These are phyloP conservation scores for Nyssa sinensis DNA, from an alignment of 148 eudicot genomes.

Conservation along the genomic window DNA sequence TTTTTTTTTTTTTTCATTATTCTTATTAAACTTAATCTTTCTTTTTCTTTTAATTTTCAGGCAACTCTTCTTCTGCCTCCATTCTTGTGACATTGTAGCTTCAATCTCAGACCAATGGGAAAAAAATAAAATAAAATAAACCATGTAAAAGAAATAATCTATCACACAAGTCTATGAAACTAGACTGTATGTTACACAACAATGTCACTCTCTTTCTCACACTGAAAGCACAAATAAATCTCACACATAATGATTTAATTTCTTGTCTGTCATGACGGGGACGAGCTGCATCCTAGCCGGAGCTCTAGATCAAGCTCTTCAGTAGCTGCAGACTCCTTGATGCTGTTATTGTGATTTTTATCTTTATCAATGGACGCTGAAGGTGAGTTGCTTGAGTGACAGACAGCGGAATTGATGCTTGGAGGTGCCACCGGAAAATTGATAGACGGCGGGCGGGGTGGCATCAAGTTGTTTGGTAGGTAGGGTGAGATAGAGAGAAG, in stretches of 20 bases:
- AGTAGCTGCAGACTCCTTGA: conserved; percentile 9
- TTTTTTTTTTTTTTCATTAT: conserved; percentile 9
- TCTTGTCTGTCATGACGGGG: conserved; percentile 7
- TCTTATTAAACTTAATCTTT: not conserved
- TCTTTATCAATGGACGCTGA: conserved; percentile 6
- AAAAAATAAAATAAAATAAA: too few relatives aligned
- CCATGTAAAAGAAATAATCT: too few relatives aligned
- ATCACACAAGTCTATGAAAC: conserved; percentile 1
- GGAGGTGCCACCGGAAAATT: conserved; percentile 12
- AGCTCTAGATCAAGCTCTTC: conserved; percentile 45
- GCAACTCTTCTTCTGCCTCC: not conserved
- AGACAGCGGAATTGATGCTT: conserved; percentile 16
- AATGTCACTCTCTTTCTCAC: conserved; percentile 4
- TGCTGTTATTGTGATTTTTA: not conserved
- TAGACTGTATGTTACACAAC: not conserved
- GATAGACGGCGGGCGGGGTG: not conserved
- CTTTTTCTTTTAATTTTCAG: not conserved
- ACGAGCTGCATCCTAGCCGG: conserved; percentile 28
- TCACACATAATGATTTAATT: not conserved
- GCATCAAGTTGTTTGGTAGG: conserved; percentile 5
- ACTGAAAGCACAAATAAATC: conserved; percentile 3
- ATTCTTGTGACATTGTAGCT: not conserved
- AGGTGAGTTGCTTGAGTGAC: conserved; percentile 25
- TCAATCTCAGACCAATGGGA: conserved; percentile 7
- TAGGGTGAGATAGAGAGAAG: conserved; percentile 14